Conservation (phyloP, 2,329 filamentous ascomycete species). For the Pseudogymnoascus sp. region DNA sequence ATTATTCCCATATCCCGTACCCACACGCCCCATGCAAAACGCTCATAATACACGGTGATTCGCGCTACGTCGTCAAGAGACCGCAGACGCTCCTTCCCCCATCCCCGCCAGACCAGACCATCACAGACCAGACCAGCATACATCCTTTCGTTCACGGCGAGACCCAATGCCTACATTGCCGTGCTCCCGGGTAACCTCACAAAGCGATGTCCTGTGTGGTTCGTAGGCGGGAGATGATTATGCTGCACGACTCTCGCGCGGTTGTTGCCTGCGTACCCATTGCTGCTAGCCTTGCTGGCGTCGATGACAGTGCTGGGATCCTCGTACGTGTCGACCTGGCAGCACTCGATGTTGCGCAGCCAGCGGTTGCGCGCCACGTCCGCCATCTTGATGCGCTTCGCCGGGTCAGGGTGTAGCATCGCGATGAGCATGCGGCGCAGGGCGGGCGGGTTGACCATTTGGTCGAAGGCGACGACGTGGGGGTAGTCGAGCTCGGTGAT, state of each 20-base stretch:
- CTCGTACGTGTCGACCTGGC: conserved; percentile 62
- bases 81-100: background rate
- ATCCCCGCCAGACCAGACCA: background rate
- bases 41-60: conserved; percentile 1
- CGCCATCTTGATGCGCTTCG: conserved; percentile 58
- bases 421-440: conserved; percentile 63
- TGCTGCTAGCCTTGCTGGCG: conserved; percentile 45
- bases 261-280: conserved; percentile 29
- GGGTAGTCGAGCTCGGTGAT: conserved; percentile 57
- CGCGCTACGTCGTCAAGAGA: background rate
- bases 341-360: conserved; percentile 70
- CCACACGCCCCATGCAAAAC: background rate
- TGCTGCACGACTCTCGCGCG: conserved; percentile 31
- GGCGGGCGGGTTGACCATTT: conserved; percentile 54
- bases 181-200: conserved; percentile 23
- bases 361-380: conserved; percentile 64
- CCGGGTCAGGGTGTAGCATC: conserved; percentile 76
- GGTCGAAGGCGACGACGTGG: conserved; percentile 55
- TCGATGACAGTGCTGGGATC: conserved; percentile 55
- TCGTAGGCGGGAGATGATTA: conserved; percentile 23
- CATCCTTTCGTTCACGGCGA: too few relatives aligned
- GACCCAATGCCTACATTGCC: conserved; percentile 20
- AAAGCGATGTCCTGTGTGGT: conserved; percentile 20
- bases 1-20: background rate
- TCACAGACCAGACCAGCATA: background rate